Evolutionary conservation across 139 green algal genomes (phyloP).

Genomic region (Zygnema cylindricum): DNA sequence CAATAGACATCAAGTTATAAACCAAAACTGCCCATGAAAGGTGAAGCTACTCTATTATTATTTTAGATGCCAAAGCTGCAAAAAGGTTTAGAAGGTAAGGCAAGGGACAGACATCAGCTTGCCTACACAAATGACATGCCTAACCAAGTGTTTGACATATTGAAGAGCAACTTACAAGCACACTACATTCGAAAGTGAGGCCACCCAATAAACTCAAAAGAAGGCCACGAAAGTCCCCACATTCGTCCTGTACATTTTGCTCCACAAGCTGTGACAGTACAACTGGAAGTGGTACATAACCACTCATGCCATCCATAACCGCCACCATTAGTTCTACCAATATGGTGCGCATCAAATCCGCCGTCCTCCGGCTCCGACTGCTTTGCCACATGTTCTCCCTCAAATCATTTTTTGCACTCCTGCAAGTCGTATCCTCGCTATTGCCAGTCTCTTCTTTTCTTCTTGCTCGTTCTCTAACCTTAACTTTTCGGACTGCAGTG

Average conservation of each 20-base stretch:
- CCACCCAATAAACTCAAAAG: conserved; percentile 46
- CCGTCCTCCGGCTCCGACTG: background rate
- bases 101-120: too few species aligned
- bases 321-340: conserved; percentile 15
- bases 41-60: background rate
- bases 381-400: conserved; percentile 18
- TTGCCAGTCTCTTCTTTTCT: background rate
- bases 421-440: background rate
- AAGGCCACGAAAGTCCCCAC: conserved; percentile 34
- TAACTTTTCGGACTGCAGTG: background rate
- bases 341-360: background rate
- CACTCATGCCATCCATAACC: conserved; percentile 50
- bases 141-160: too few species aligned
- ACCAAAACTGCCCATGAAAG: background rate
- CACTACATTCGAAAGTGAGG: conserved; percentile 29
- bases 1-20: background rate
- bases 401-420: background rate
- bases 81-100: background rate
- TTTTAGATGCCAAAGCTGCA: background rate
- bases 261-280: conserved; percentile 36
- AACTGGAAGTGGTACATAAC: conserved; percentile 36
- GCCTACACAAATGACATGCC: too few species aligned
- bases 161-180: conserved; percentile 34
- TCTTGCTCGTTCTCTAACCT: conserved; percentile 1
- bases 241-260: conserved; percentile 30